Conservation (phyloP, 805 yeast genomes). For the Saturnispora serradocipensis region DNA sequence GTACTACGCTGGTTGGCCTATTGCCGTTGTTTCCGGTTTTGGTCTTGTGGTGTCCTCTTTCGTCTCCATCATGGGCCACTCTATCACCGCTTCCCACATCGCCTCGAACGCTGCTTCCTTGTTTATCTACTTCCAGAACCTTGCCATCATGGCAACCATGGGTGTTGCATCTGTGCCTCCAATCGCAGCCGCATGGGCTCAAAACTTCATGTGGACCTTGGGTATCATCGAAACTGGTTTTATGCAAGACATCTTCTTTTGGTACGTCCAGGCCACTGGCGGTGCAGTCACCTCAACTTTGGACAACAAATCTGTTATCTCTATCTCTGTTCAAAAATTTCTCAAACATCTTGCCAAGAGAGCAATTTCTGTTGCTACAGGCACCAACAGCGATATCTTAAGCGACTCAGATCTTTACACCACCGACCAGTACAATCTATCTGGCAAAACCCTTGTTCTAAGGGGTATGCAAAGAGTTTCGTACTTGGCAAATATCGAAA, state of each 20-base stretch:
- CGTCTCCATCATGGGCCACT: constrained; percentile 79
- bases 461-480: constrained; percentile 93
- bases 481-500: constrained; percentile 73
- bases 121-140: constrained; percentile 86
- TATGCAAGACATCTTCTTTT: constrained; percentile 75
- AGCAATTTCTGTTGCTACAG: constrained; percentile 32
- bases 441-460: constrained; percentile 66
- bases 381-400: constrained; percentile 35
- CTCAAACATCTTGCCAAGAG: constrained; percentile 26
- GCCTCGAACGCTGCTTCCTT: constrained; percentile 93
- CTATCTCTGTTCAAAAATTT: constrained; percentile 75
- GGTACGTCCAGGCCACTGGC: constrained; percentile 95
- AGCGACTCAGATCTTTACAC: constrained; percentile 49
- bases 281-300: constrained; percentile 76
- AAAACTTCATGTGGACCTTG: constrained; percentile 93
- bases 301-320: constrained; percentile 50
- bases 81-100: constrained; percentile 90
- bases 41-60: constrained; percentile 85
- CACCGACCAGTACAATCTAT: constrained; percentile 56
- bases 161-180: constrained; percentile 91
- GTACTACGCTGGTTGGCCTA: constrained; percentile 88
- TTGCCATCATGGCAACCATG: constrained; percentile 92
- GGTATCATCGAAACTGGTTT: constrained; percentile 73
- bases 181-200: constrained; percentile 96
- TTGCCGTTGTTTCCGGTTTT: constrained; percentile 82